Base-by-base conservation (phyloP, 495 filamentous ascomycete species). In the Glonium stellatum region DNA sequence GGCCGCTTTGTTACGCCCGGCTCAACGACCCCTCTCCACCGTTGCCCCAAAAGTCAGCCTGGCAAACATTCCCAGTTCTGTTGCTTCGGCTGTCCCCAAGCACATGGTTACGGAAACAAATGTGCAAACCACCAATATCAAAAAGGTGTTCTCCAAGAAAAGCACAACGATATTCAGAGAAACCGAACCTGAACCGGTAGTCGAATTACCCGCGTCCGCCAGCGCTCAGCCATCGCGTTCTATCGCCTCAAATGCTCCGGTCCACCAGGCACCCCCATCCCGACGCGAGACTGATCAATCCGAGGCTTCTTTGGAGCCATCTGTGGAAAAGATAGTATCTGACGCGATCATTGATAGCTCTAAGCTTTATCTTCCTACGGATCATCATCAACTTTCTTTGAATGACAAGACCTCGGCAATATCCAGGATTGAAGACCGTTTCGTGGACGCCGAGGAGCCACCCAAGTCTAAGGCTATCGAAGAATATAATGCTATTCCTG, bases 101-200 rank as follows among this genome's bases (percentile, higher is more conserved):
- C 62, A 37, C 49, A 10, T 55, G 53, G 6, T 47, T 0, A 22
- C 13, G 4, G 60, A 64, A 27, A n/a, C 54, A 25, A 47, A n/a
- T 23, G 52, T 56, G 18, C 18, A 47, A 12, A 23, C 65, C 0
- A 54, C 61, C 4, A 64, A 57, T 46, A 46, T 55, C 4, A 72
- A 74, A 58, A 85, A 83, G 59, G 68, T 72, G 18, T 55, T 76
- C n/a, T 72, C 76, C 49, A 90, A 87, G 76, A 84, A 81, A 46
- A 75, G 71, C 58, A 84, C 84, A 21, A 67, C 73, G 19, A 78
- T 95, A 35, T 91, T 88, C 73, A 85, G 84, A 63, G 90, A 88
- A 69, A 65, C 67, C 13, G 70, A 76, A 47, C 21, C 61, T 19
- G 67, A 71, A 18, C 63, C 51, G 23, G 54, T 50, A 64, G 70